phyloP scores from a whole-genome alignment of 2,329 filamentous ascomycete genomes.

The Westerdykella aurantiaca region DNA sequence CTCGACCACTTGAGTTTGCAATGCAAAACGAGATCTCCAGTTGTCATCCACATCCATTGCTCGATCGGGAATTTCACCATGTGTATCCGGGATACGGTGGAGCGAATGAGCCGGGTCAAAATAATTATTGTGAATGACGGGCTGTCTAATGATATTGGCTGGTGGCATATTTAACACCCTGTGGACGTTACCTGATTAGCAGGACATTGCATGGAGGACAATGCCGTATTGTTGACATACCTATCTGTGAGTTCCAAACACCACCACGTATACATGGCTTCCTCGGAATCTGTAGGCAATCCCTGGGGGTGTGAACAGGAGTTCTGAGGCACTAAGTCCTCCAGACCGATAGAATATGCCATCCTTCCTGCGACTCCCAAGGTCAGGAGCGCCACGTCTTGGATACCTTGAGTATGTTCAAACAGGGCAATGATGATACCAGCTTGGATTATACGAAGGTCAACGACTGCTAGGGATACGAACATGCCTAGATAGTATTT shows the following conservation, averaged over 20 bases:
- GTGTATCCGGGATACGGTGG: too few species aligned
- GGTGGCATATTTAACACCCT: too few species aligned
- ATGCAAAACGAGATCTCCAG: too few species aligned
- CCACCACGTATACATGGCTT: constrained; percentile 8
- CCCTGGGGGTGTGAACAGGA: constrained; percentile 1
- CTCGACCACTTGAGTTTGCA: background rate
- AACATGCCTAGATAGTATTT: constrained; percentile 13
- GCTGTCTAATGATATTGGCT: too few species aligned
- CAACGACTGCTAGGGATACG: constrained; percentile 7
- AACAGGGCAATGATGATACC: constrained; percentile 14
- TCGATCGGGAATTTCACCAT: too few species aligned
- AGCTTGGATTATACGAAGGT: constrained; percentile 9
- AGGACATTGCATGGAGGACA: too few species aligned
- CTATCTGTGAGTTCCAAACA: constrained; percentile 4
- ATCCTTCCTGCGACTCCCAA: constrained; percentile 11
- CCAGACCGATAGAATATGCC: constrained; percentile 8
- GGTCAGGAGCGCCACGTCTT: constrained; percentile 9
- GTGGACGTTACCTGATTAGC: too few species aligned
- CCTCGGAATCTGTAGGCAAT: constrained; percentile 6
- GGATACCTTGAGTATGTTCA: constrained; percentile 11
- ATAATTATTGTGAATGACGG: too few species aligned
- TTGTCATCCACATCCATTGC: too few species aligned
- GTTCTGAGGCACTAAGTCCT: constrained; percentile 5
- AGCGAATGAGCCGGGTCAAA: too few species aligned
- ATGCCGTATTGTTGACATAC: constrained; percentile 1